A percentile compares a stretch with the other conserved stretches of the same genome.
These are phyloP conservation scores for Didymella glomerata DNA, from an alignment of 2,329 filamentous ascomycete species.

Conservation along the genomic window DNA sequence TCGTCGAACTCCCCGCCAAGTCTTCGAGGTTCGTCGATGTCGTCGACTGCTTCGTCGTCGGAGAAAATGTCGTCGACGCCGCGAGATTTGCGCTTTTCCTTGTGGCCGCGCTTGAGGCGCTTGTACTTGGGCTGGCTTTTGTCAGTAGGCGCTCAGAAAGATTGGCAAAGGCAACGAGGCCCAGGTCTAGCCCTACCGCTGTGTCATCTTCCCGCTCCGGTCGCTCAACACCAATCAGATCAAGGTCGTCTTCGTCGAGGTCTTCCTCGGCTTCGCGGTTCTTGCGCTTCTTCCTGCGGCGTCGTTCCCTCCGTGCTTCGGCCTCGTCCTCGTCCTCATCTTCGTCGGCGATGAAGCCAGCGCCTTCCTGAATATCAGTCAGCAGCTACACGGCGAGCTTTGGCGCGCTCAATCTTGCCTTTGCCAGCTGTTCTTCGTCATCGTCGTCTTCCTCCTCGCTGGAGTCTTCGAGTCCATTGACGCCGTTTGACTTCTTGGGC, in stretches of 20 bases:
- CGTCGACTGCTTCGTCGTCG: constrained; percentile 82
- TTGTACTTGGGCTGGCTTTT: constrained; percentile 86
- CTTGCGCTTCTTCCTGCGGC: constrained; percentile 79
- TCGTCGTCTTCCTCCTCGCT: constrained; percentile 54
- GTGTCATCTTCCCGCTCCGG: constrained; percentile 70
- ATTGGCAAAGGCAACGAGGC: neutral
- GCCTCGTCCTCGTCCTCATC: constrained; percentile 81
- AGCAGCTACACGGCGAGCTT: constrained; percentile 15
- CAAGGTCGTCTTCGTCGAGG: constrained; percentile 94
- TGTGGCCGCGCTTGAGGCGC: constrained; percentile 89
- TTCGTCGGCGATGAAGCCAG: constrained; percentile 96
- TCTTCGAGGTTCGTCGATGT: constrained; percentile 54
- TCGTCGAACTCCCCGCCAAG: constrained; percentile 61
- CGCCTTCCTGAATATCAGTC: constrained; percentile 70
- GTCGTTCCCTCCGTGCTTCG: constrained; percentile 63
- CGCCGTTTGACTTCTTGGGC: constrained; percentile 40
- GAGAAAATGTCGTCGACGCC: constrained; percentile 94
- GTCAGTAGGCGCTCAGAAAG: constrained; percentile 15
- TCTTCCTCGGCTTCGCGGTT: constrained; percentile 79
- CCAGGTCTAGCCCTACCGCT: constrained; percentile 64
- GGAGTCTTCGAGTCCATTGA: constrained; percentile 47
- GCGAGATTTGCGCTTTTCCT: constrained; percentile 70
- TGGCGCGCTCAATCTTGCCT: constrained; percentile 40
- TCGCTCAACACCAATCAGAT: constrained; percentile 84
- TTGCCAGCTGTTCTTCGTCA: constrained; percentile 47